A percentile compares a stretch with the other conserved stretches of the same genome.
These are phyloP conservation scores for Solanum piurae DNA, from an alignment of 257 asterid genomes.

Conservation along the genomic window DNA sequence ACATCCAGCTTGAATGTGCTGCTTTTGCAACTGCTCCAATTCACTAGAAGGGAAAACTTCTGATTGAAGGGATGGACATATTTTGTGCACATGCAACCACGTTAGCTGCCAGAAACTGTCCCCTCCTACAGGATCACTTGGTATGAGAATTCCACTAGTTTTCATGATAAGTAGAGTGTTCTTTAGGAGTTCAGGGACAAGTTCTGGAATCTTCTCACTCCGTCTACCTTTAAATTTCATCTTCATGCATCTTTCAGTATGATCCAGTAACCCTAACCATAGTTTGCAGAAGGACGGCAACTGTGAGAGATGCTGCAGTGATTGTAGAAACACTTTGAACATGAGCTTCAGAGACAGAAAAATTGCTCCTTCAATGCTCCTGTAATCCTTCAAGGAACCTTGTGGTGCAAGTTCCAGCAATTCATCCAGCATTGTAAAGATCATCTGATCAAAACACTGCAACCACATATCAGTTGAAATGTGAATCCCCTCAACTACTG, in stretches of 20 bases:
- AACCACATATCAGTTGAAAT: constrained; percentile 55
- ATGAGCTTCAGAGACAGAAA: constrained; percentile 56
- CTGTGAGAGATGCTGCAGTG: constrained; percentile 42
- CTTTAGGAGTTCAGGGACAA: constrained; percentile 86
- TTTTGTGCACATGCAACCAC: constrained; percentile 64
- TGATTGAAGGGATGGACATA: constrained; percentile 54
- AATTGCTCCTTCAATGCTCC: constrained; percentile 68
- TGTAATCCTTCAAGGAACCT: constrained; percentile 59
- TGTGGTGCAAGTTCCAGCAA: constrained; percentile 48
- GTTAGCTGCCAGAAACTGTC: constrained; percentile 80
- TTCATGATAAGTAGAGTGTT: constrained; percentile 76
- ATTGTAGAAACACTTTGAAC: constrained; percentile 55
- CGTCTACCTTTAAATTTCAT: constrained; percentile 60
- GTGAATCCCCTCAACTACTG: constrained; percentile 50
- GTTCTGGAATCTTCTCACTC: constrained; percentile 71
- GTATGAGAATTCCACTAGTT: constrained; percentile 52
- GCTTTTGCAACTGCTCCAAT: constrained; percentile 43
- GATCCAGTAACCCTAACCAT: constrained; percentile 54
- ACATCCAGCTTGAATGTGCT: constrained; percentile 23
- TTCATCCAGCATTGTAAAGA: constrained; percentile 70
- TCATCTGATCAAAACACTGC: constrained; percentile 61
- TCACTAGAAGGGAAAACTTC: constrained; percentile 67
- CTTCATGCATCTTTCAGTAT: constrained; percentile 52
- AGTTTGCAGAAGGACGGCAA: constrained; percentile 47
- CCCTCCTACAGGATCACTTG: constrained; percentile 41